Evolutionary conservation across 176 grass and related monocot genomes (phyloP).

Genomic region (Cenchrus fungigraminus): DNA sequence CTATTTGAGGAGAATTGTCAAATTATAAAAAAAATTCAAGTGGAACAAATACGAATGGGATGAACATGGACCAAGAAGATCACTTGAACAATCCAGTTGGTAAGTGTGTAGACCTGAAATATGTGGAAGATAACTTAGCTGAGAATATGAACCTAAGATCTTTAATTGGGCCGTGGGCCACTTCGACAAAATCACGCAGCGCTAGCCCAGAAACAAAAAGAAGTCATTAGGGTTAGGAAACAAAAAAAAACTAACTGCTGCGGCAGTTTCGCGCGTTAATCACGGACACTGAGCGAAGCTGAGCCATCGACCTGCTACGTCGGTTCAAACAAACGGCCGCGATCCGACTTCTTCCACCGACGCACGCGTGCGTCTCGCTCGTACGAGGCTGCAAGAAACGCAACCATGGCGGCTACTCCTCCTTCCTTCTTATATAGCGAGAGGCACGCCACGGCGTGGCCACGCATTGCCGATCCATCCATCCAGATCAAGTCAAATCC

Average conservation of each 20-base stretch:
- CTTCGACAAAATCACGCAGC: too few relatives aligned
- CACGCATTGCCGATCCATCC: not conserved
- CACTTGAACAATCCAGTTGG: too few relatives aligned
- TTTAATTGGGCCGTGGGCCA: too few relatives aligned
- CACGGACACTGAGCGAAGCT: not conserved
- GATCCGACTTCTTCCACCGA: not conserved
- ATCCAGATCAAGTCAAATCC: not conserved
- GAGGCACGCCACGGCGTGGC: not conserved
- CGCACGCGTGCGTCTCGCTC: not conserved
- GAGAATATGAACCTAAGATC: too few relatives aligned
- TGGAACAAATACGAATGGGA: too few relatives aligned
- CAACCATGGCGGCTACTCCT: not conserved
- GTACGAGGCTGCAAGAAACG: not conserved
- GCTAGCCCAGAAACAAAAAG: too few relatives aligned
- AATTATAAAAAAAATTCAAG: too few relatives aligned
- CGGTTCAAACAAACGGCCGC: constrained; percentile 1
- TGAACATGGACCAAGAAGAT: too few relatives aligned
- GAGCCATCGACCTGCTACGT: not conserved
- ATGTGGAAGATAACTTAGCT: too few relatives aligned
- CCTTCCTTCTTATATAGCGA: not conserved
- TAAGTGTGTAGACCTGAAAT: too few relatives aligned
- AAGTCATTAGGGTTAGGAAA: too few relatives aligned
- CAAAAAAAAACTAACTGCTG: not conserved
- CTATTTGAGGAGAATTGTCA: too few relatives aligned
- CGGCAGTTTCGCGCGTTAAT: not conserved